Percentiles rank a stretch among this genome's conserved stretches.
Conservation (phyloP, 2,329 filamentous ascomycete genomes). For the Colletotrichum filicis region DNA sequence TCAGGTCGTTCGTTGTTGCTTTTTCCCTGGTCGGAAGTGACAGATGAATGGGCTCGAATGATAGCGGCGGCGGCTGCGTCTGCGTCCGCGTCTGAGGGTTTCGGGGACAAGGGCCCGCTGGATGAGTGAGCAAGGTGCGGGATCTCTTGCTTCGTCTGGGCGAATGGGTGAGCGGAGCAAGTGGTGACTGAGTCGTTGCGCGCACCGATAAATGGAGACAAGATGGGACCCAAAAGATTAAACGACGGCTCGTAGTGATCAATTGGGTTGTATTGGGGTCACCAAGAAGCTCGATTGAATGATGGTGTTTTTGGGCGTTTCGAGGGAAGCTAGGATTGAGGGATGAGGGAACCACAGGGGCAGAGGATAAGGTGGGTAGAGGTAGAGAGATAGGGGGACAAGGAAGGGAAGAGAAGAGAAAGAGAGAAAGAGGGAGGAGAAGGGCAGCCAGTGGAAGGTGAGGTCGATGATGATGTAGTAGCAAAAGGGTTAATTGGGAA, state of each 20-base stretch:
- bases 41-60: not conserved
- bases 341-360: not conserved
- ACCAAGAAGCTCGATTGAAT: slow-evolving; percentile 1
- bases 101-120: slow-evolving; percentile 11
- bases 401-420: not conserved
- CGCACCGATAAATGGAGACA: slow-evolving; percentile 30
- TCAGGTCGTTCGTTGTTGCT: not conserved
- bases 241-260: slow-evolving; percentile 22
- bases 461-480: slow-evolving; percentile 33
- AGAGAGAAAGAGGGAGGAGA: slow-evolving; percentile 4
- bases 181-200: slow-evolving; percentile 32
- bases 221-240: slow-evolving; percentile 31
- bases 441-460: slow-evolving; percentile 10
- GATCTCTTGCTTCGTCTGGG: slow-evolving; percentile 17
- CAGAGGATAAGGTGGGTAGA: not conserved
- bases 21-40: slow-evolving; percentile 12
- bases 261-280: slow-evolving; percentile 31
- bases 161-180: slow-evolving; percentile 17
- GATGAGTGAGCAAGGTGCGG: not conserved
- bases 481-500: not conserved
- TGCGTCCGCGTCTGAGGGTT: slow-evolving; percentile 22
- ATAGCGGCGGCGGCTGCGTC: slow-evolving; percentile 20
- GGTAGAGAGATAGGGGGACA: not conserved
- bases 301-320: not conserved
- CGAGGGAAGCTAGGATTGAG: not conserved